phyloP scores from a whole-genome alignment of 306 rosid species.

The Delonix regia region DNA sequence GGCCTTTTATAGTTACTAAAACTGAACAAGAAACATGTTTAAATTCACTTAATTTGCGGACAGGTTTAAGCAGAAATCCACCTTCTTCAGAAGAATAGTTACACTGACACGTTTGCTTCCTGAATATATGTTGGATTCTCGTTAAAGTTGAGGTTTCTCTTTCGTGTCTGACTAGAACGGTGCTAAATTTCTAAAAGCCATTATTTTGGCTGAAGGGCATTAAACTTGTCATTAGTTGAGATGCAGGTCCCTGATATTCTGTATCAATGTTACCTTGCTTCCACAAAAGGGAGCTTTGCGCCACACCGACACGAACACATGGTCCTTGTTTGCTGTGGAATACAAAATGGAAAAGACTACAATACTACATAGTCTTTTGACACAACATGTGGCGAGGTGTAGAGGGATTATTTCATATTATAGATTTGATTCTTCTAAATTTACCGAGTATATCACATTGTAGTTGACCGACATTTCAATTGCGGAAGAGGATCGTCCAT shows the following conservation, averaged over 20 bases:
- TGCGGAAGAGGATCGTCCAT: not conserved
- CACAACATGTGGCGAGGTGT: conserved; percentile 33
- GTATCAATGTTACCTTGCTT: conserved; percentile 23
- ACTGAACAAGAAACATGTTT: conserved; percentile 35
- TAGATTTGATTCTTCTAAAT: not conserved
- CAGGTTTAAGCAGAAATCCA: conserved; percentile 34
- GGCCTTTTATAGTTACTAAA: conserved; percentile 51
- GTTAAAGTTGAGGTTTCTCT: conserved; percentile 36
- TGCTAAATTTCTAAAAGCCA: conserved; percentile 28
- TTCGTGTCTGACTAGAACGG: conserved; percentile 27
- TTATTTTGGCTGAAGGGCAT: conserved; percentile 27
- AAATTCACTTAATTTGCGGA: conserved; percentile 40
- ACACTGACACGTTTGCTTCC: conserved; percentile 41
- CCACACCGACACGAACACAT: conserved; percentile 42
- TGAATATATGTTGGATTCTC: conserved; percentile 37
- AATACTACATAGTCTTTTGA: not conserved
- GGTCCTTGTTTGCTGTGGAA: conserved; percentile 14
- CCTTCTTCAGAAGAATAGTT: conserved; percentile 56
- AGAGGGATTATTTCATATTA: conserved; percentile 8
- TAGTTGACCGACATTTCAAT: conserved; percentile 6
- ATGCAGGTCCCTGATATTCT: conserved; percentile 4
- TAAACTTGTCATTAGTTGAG: conserved; percentile 28
- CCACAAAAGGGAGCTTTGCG: conserved; percentile 11
- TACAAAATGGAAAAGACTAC: conserved; percentile 4
- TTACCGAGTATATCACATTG: not conserved